Evolutionary conservation across 1,284 basidiomycete genomes (phyloP).

Genomic region (Irpex sp.): DNA sequence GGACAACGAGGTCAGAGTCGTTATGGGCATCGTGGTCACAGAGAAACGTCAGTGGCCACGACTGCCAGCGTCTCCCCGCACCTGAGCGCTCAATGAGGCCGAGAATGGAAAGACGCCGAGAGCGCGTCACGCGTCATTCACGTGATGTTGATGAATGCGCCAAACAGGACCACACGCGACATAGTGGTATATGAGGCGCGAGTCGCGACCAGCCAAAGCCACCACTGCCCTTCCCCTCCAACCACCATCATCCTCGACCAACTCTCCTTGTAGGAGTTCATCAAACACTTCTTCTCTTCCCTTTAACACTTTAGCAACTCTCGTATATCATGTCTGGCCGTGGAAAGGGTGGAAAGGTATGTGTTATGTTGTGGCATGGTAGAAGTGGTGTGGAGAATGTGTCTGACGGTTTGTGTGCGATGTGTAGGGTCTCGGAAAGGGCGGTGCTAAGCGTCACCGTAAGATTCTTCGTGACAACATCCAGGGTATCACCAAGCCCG

Average conservation of each 20-base stretch:
- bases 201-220: background rate
- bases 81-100: background rate
- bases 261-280: background rate
- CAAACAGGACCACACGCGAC: conserved; percentile 18
- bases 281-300: conserved; percentile 1
- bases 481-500: conserved; percentile 57
- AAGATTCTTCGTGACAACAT: conserved; percentile 68
- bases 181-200: conserved; percentile 11
- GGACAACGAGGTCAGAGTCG: conserved; percentile 52
- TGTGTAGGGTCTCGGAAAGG: conserved; percentile 4
- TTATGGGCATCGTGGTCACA: conserved; percentile 44
- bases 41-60: background rate
- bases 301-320: conserved; percentile 1
- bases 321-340: conserved; percentile 50
- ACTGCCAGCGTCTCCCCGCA: background rate
- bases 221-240: conserved; percentile 3
- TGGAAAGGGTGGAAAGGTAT: conserved; percentile 50
- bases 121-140: conserved; percentile 4
- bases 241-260: conserved; percentile 10
- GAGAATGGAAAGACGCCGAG: background rate
- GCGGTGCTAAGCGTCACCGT: conserved; percentile 55
- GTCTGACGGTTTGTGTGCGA: background rate
- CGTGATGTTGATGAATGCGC: conserved; percentile 12
- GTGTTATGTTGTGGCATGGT: conserved; percentile 43
- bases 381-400: conserved; percentile 50